These are phyloP conservation scores for Grosmannia huntii DNA, from an alignment of 2,329 filamentous ascomycete genomes.

Conservation along the genomic window DNA sequence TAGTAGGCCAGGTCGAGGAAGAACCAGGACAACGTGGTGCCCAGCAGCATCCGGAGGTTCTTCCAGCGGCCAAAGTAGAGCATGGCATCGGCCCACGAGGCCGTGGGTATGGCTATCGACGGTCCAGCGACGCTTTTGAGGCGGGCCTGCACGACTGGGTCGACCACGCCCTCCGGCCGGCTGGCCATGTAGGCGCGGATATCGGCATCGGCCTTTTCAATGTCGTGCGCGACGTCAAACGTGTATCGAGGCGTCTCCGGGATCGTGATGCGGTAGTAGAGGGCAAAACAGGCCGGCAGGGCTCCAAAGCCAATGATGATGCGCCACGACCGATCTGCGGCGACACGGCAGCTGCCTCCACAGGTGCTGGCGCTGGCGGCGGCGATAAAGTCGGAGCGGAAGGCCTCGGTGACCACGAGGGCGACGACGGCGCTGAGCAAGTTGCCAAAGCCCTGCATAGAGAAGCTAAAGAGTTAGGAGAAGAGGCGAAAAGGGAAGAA, in stretches of 20 bases:
- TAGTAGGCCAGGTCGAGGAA: slow-evolving; percentile 61
- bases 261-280: slow-evolving; percentile 80
- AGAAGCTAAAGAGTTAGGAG: slow-evolving; percentile 34
- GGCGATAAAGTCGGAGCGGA: slow-evolving; percentile 37
- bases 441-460: slow-evolving; percentile 77
- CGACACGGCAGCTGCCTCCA: slow-evolving; percentile 48
- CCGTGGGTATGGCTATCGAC: slow-evolving; percentile 38
- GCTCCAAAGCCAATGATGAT: slow-evolving; percentile 70
- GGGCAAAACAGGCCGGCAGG: slow-evolving; percentile 61
- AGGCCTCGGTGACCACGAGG: slow-evolving; percentile 53
- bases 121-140: slow-evolving; percentile 36
- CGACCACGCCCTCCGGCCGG: slow-evolving; percentile 32
- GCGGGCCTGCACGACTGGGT: slow-evolving; percentile 34
- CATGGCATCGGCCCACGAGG: slow-evolving; percentile 56
- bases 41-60: slow-evolving; percentile 58
- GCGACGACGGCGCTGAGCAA: slow-evolving; percentile 58
- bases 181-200: slow-evolving; percentile 47
- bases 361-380: slow-evolving; percentile 35
- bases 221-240: slow-evolving; percentile 57
- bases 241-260: slow-evolving; percentile 68
- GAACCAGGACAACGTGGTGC: slow-evolving; percentile 73
- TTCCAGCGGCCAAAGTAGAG: slow-evolving; percentile 57
- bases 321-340: slow-evolving; percentile 72
- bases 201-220: slow-evolving; percentile 63
- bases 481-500: slow-evolving; percentile 30